Evolutionary conservation across 2,329 filamentous ascomycete genomes (phyloP).

Genomic region (Cladophialophora exuberans): DNA sequence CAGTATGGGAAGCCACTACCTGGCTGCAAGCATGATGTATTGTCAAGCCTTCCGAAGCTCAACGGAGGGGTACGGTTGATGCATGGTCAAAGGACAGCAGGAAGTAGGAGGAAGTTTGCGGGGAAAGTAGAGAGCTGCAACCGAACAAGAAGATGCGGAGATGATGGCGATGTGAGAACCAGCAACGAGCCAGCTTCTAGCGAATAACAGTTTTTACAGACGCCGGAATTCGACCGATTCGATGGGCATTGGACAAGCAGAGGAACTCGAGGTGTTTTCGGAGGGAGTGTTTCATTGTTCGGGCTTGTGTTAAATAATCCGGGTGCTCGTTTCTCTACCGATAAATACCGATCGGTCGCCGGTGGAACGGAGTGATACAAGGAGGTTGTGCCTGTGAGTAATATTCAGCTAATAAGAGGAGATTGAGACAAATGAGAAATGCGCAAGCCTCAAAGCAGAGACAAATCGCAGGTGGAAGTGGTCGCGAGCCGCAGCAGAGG

Average conservation of each 20-base stretch:
- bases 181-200: not conserved
- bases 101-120: constrained; percentile 13
- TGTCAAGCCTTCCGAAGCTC: not conserved
- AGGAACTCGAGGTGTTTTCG: too few species aligned
- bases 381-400: not conserved
- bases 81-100: not conserved
- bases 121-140: constrained; percentile 1
- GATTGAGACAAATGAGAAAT: not conserved
- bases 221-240: not conserved
- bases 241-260: not conserved
- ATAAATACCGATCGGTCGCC: constrained; percentile 4
- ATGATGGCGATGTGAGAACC: not conserved
- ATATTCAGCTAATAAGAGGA: not conserved
- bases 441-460: not conserved
- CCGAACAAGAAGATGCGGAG: constrained; percentile 5
- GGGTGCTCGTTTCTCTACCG: not conserved
- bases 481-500: not conserved
- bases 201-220: constrained; percentile 7
- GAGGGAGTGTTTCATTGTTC: too few species aligned
- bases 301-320: too few species aligned
- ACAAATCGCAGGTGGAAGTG: not conserved
- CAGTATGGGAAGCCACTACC: not conserved
- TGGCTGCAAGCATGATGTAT: constrained; percentile 1
- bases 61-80: constrained; percentile 9
- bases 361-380: not conserved